A percentile compares a stretch with the other conserved stretches of the same genome.
Conservation (phyloP, 352 stramenopile species). For the Phytopythium montanum region DNA sequence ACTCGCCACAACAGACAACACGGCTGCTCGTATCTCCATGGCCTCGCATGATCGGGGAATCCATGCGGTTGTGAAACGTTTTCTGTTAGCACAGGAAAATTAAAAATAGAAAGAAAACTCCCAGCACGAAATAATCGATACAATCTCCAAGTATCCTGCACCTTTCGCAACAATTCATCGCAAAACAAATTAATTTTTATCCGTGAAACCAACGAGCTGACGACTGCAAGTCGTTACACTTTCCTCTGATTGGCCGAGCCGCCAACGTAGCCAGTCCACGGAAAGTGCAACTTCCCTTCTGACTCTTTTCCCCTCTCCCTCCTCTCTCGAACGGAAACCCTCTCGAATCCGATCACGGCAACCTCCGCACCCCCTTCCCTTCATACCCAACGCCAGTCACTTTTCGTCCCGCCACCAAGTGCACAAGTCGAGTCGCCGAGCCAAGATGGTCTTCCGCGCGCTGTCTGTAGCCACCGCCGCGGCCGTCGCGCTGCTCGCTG, state of each 20-base stretch:
- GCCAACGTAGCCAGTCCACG: background rate
- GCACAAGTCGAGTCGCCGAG: background rate
- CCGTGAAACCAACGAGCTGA: background rate
- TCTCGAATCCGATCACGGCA: background rate
- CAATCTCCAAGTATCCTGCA: conserved; percentile 1
- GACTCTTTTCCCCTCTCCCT: background rate
- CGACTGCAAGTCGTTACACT: background rate
- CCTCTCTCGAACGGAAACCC: background rate
- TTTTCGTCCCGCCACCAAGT: background rate
- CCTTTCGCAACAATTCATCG: background rate
- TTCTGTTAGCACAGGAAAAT: background rate
- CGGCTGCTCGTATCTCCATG: too few species aligned
- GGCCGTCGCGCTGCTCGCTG: conserved; percentile 26
- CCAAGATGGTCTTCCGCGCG: conserved; percentile 22
- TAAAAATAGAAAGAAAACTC: background rate
- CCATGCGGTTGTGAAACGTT: too few species aligned
- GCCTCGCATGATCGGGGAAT: too few species aligned
- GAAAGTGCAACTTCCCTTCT: background rate
- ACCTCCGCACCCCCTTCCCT: background rate
- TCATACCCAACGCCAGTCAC: background rate
- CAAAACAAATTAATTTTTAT: background rate
- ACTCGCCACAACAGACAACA: too few species aligned
- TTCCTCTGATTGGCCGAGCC: background rate
- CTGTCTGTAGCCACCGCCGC: conserved; percentile 13
- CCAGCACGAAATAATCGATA: background rate